Conservation (phyloP, 371 early-diverging fungal species). For the Paraphysoderma sedebokerense region DNA sequence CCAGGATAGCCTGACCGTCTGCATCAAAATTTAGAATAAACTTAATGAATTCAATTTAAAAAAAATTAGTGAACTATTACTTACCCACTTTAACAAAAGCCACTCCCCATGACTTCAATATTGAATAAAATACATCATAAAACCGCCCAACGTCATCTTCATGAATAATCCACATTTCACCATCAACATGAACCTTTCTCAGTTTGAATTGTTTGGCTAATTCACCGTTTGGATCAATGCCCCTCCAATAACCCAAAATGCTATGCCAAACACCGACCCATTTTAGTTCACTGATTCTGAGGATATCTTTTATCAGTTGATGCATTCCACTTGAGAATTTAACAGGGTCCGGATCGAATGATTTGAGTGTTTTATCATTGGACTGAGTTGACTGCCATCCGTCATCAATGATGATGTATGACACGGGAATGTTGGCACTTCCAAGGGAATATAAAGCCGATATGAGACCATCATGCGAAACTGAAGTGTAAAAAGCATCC, state of each 20-base stretch:
- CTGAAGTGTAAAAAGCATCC: slow-evolving; percentile 17
- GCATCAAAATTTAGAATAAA: slow-evolving; percentile 5
- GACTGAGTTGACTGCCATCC: slow-evolving; percentile 17
- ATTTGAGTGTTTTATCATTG: slow-evolving; percentile 1
- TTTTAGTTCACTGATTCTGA: slow-evolving; percentile 6
- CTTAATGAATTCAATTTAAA: neutral
- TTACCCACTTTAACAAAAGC: slow-evolving; percentile 25
- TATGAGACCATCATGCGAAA: slow-evolving; percentile 5
- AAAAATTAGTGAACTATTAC: slow-evolving; percentile 15
- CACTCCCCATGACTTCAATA: slow-evolving; percentile 10
- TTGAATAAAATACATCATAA: slow-evolving; percentile 16
- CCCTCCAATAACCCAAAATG: slow-evolving; percentile 27
- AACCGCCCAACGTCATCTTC: slow-evolving; percentile 8
- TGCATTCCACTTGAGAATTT: slow-evolving; percentile 12
- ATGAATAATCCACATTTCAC: neutral
- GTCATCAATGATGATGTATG: slow-evolving; percentile 23
- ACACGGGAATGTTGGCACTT: slow-evolving; percentile 8
- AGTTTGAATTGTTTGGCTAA: neutral
- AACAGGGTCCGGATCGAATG: slow-evolving; percentile 8
- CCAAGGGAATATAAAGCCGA: slow-evolving; percentile 8
- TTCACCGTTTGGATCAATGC: slow-evolving; percentile 5
- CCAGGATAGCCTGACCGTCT: slow-evolving; percentile 10
- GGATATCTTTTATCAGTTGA: slow-evolving; percentile 3
- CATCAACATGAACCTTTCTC: neutral
- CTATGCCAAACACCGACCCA: slow-evolving; percentile 27